Evolutionary conservation across 2,329 filamentous ascomycete genomes (phyloP).

Genomic region (Sarocladiaceae sp.): DNA sequence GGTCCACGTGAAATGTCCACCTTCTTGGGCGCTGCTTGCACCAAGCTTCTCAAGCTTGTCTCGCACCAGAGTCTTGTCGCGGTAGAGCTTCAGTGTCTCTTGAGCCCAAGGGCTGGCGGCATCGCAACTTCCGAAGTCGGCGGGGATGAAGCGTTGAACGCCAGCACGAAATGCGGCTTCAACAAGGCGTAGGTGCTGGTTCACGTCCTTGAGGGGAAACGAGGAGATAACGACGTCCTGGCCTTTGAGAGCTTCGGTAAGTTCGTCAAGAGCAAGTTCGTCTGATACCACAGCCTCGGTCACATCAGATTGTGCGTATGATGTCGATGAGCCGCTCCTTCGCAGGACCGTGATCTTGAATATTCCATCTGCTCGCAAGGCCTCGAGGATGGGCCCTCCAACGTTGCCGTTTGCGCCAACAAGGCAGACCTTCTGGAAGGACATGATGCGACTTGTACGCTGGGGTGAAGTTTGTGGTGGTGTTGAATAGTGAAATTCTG

Average conservation of each 20-base stretch:
- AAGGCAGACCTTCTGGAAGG: slow-evolving; percentile 27
- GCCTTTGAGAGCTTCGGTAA: slow-evolving; percentile 45
- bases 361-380: slow-evolving; percentile 28
- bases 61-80: slow-evolving; percentile 29
- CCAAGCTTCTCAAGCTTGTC: slow-evolving; percentile 24
- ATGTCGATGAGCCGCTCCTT: slow-evolving; percentile 30
- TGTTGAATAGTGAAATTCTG: too few relatives aligned
- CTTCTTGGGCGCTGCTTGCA: slow-evolving; percentile 15
- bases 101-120: slow-evolving; percentile 29
- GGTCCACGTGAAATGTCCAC: slow-evolving; percentile 47
- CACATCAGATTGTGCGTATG: slow-evolving; percentile 18
- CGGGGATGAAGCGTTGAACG: slow-evolving; percentile 58
- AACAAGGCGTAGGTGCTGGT: slow-evolving; percentile 41
- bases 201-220: slow-evolving; percentile 37
- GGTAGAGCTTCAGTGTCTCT: slow-evolving; percentile 27
- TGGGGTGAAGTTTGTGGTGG: too few relatives aligned
- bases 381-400: slow-evolving; percentile 32
- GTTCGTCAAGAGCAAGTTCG: slow-evolving; percentile 24
- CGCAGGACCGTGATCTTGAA: slow-evolving; percentile 53
- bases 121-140: slow-evolving; percentile 47
- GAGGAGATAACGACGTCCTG: slow-evolving; percentile 52
- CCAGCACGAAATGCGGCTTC: slow-evolving; percentile 56
- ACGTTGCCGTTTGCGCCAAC: slow-evolving; percentile 34
- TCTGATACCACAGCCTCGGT: slow-evolving; percentile 22
- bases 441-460: neutral